Conservation (phyloP, 2,329 filamentous ascomycete genomes). For the Talaromyces verruculosus region DNA sequence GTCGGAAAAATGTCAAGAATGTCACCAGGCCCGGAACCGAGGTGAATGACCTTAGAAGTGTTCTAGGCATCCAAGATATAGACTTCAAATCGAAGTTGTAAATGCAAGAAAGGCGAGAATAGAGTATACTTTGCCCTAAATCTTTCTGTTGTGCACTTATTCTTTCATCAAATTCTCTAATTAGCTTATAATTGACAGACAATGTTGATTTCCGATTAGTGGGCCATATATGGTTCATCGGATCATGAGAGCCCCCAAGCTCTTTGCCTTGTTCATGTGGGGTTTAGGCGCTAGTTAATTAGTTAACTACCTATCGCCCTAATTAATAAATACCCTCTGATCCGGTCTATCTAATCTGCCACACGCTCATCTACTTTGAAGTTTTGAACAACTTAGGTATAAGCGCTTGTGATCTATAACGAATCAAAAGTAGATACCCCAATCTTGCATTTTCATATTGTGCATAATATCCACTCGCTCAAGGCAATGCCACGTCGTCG, state of each 20-base stretch:
- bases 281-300: background rate
- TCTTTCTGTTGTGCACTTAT: background rate
- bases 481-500: slow-evolving; percentile 13
- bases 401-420: background rate
- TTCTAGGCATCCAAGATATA: background rate
- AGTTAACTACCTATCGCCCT: background rate
- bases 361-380: background rate
- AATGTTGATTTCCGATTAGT: too few relatives aligned
- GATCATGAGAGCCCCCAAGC: background rate
- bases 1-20: slow-evolving; percentile 13
- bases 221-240: too few relatives aligned
- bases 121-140: background rate
- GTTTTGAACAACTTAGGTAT: background rate
- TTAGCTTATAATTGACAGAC: background rate
- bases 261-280: background rate
- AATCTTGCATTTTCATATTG: background rate
- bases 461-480: background rate
- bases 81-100: background rate
- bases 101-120: background rate
- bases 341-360: background rate
- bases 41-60: slow-evolving; percentile 13
- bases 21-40: slow-evolving; percentile 13
- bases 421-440: background rate
- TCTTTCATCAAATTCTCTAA: background rate
- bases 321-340: background rate